These are phyloP conservation scores for Blumeria hordei DNA, from an alignment of 2,329 filamentous ascomycete species.

Conservation along the genomic window DNA sequence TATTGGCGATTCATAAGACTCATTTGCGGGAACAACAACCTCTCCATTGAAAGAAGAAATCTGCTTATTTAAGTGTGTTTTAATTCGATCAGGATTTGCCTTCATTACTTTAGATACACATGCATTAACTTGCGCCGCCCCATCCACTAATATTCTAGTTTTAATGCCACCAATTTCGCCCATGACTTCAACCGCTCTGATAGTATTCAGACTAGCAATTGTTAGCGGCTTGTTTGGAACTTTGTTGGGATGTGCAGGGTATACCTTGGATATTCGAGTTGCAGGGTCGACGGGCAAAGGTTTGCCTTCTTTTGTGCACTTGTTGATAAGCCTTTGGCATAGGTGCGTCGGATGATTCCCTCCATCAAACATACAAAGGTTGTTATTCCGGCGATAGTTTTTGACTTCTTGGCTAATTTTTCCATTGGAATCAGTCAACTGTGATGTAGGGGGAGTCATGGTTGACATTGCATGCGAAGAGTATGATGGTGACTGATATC, in stretches of 20 bases:
- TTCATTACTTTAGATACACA: constrained; percentile 1
- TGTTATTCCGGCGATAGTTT: not conserved
- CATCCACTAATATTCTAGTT: not conserved
- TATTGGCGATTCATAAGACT: not conserved
- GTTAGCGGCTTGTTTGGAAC: not conserved
- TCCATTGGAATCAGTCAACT: too few relatives aligned
- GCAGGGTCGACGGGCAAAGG: not conserved
- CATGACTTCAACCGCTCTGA: not conserved
- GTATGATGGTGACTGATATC: too few relatives aligned
- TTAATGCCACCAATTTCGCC: not conserved
- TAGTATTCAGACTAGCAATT: not conserved
- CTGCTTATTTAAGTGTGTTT: not conserved
- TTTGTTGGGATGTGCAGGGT: too few relatives aligned
- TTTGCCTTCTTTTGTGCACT: constrained; percentile 1
- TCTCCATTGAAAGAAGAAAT: not conserved
- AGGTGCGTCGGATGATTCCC: not conserved
- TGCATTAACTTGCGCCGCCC: not conserved
- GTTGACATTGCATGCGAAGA: too few relatives aligned
- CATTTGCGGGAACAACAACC: not conserved
- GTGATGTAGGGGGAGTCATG: too few relatives aligned
- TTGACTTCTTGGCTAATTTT: not conserved
- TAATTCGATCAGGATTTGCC: not conserved
- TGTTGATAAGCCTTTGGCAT: not conserved
- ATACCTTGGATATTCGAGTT: not conserved
- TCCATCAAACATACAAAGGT: not conserved